phyloP scores from a whole-genome alignment of 495 filamentous ascomycete genomes.

The Penicillium goetzii region DNA sequence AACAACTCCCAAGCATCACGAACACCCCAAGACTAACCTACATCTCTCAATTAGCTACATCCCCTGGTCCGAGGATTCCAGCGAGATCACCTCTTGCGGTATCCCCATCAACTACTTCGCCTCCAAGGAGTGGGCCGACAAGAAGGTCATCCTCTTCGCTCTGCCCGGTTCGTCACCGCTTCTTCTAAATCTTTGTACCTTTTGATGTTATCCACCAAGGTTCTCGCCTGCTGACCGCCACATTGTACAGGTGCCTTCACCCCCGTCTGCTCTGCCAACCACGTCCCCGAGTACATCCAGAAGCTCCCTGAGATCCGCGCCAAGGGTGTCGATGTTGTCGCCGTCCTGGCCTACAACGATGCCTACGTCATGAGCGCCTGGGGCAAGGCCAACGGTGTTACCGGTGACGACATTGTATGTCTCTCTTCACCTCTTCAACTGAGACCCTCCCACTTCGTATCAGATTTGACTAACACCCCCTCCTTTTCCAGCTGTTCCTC shows the following conservation, averaged over 20 bases:
- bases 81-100: constrained; percentile 74
- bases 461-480: not conserved
- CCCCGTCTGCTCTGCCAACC: constrained; percentile 83
- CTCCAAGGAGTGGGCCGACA: constrained; percentile 81
- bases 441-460: not conserved
- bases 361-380: constrained; percentile 92
- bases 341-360: constrained; percentile 89
- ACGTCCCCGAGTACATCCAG: constrained; percentile 84
- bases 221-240: constrained; percentile 28
- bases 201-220: constrained; percentile 19
- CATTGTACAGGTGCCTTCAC: constrained; percentile 76
- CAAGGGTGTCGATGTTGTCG: constrained; percentile 86
- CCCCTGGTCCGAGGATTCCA: constrained; percentile 64
- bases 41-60: constrained; percentile 61
- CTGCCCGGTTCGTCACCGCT: constrained; percentile 65
- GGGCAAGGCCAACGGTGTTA: constrained; percentile 90
- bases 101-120: constrained; percentile 79
- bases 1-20: constrained; percentile 9
- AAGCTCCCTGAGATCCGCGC: constrained; percentile 71
- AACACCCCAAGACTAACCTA: constrained; percentile 12
- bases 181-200: constrained; percentile 16
- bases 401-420: constrained; percentile 76
- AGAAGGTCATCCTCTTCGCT: constrained; percentile 90
- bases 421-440: not conserved
- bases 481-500: constrained; percentile 71